phyloP scores from a whole-genome alignment of 148 eudicot species.

The Chenopodium quinoa region DNA sequence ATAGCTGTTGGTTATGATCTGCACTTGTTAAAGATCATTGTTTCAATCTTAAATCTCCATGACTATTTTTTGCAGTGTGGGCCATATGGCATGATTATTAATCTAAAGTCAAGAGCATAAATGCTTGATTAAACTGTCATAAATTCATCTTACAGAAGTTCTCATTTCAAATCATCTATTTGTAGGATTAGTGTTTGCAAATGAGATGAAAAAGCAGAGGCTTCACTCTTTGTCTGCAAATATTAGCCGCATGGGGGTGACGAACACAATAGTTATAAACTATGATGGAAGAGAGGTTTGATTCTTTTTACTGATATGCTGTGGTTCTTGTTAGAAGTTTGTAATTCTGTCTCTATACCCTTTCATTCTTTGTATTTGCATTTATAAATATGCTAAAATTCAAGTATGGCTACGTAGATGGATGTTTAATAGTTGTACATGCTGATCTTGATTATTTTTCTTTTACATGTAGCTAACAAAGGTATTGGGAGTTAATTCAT shows the following conservation, averaged over 20 bases:
- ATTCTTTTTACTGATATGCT: not conserved
- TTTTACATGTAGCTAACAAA: conserved; percentile 65
- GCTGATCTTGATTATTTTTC: conserved; percentile 13
- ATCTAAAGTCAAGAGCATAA: not conserved
- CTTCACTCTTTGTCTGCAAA: conserved; percentile 87
- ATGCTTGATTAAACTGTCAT: not conserved
- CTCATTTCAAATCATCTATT: not conserved
- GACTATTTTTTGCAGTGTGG: no score
- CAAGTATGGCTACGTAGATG: not conserved
- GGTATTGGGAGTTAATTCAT: conserved; percentile 76
- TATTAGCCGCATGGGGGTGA: conserved; percentile 91
- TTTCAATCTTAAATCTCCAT: not conserved
- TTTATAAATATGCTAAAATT: not conserved
- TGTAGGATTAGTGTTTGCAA: conserved; percentile 80
- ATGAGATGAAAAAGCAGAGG: conserved; percentile 88
- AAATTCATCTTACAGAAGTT: not conserved
- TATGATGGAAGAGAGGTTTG: conserved; percentile 95
- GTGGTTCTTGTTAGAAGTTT: not conserved
- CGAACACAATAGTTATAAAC: conserved; percentile 79
- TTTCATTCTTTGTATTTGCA: not conserved
- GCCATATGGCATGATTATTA: not conserved
- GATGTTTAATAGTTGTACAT: not conserved
- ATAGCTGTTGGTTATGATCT: not conserved
- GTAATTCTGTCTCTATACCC: not conserved
- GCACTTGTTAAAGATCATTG: not conserved